Conservation (phyloP, 768 basidiomycete species). For the Amanita fuliginea region DNA sequence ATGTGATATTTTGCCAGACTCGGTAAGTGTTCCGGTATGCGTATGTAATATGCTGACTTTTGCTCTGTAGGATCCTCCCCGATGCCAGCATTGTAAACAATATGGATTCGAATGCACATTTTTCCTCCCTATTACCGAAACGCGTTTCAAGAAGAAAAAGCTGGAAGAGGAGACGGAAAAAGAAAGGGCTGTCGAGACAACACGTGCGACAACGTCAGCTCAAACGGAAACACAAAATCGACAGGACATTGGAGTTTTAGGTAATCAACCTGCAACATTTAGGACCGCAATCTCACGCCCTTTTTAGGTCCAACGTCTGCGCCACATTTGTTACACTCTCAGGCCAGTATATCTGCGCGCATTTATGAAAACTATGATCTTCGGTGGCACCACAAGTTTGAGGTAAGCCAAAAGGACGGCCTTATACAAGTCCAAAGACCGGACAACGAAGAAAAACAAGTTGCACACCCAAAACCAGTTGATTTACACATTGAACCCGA, state of each 20-base stretch:
- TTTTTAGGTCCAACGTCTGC: slow-evolving; percentile 76
- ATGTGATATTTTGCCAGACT: slow-evolving; percentile 80
- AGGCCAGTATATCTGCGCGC: slow-evolving; percentile 74
- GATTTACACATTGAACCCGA: slow-evolving; percentile 71
- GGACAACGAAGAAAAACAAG: slow-evolving; percentile 40
- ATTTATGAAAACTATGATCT: slow-evolving; percentile 83
- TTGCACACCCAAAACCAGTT: slow-evolving; percentile 45
- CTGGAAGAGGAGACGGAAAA: slow-evolving; percentile 56
- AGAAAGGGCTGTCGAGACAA: slow-evolving; percentile 20
- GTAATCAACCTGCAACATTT: slow-evolving; percentile 25
- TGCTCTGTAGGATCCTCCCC: slow-evolving; percentile 43
- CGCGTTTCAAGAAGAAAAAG: slow-evolving; percentile 96
- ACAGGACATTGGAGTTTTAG: slow-evolving; percentile 54
- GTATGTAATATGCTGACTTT: neutral
- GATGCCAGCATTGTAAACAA: slow-evolving; percentile 93
- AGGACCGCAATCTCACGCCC: slow-evolving; percentile 20
- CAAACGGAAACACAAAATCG: slow-evolving; percentile 32
- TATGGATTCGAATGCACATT: slow-evolving; percentile 93
- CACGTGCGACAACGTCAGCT: slow-evolving; percentile 27
- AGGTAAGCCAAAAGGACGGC: slow-evolving; percentile 79
- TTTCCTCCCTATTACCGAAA: slow-evolving; percentile 97
- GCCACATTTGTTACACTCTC: slow-evolving; percentile 82
- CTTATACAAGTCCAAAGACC: slow-evolving; percentile 75
- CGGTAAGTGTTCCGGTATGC: slow-evolving; percentile 17
- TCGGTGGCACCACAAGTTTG: slow-evolving; percentile 82